Percentiles rank a stretch among this genome's conserved stretches.
These are phyloP conservation scores for Pistacia atlantica DNA, from an alignment of 345 rosid species.

Conservation along the genomic window DNA sequence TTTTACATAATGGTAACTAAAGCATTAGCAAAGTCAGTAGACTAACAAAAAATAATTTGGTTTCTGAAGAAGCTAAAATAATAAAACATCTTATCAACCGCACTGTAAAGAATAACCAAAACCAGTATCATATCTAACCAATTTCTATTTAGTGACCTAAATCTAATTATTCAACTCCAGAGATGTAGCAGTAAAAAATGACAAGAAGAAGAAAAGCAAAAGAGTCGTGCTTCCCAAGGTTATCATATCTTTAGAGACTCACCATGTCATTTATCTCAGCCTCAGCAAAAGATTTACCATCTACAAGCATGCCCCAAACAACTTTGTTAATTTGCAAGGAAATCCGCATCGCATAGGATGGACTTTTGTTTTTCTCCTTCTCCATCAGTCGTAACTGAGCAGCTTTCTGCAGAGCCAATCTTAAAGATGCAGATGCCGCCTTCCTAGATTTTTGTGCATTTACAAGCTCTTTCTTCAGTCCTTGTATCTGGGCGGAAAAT, in stretches of 20 bases:
- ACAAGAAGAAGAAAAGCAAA: slow-evolving; percentile 2
- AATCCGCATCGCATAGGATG: slow-evolving; percentile 97
- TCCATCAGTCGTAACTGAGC: slow-evolving; percentile 89
- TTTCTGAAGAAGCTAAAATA: not conserved
- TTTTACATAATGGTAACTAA: slow-evolving; percentile 8
- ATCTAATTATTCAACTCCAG: not conserved
- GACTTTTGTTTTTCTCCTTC: slow-evolving; percentile 97
- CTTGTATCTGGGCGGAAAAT: slow-evolving; percentile 65
- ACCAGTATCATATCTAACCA: not conserved
- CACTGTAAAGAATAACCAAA: not conserved
- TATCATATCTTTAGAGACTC: slow-evolving; percentile 32
- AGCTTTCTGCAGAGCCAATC: slow-evolving; percentile 85
- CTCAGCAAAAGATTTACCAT: slow-evolving; percentile 98
- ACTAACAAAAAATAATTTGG: not conserved
- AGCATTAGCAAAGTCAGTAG: slow-evolving; percentile 6
- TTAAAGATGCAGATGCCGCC: slow-evolving; percentile 73
- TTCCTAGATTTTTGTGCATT: slow-evolving; percentile 77
- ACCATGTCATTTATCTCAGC: slow-evolving; percentile 99
- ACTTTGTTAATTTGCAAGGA: slow-evolving; percentile 86
- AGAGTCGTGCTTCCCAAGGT: not conserved
- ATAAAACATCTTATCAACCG: not conserved
- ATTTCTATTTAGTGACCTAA: not conserved
- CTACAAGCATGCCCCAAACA: slow-evolving; percentile 97
- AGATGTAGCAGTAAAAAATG: not conserved
- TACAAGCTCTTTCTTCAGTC: slow-evolving; percentile 72